Base-by-base conservation (phyloP, 2,329 filamentous ascomycete species). In the Boeremia exigua region DNA sequence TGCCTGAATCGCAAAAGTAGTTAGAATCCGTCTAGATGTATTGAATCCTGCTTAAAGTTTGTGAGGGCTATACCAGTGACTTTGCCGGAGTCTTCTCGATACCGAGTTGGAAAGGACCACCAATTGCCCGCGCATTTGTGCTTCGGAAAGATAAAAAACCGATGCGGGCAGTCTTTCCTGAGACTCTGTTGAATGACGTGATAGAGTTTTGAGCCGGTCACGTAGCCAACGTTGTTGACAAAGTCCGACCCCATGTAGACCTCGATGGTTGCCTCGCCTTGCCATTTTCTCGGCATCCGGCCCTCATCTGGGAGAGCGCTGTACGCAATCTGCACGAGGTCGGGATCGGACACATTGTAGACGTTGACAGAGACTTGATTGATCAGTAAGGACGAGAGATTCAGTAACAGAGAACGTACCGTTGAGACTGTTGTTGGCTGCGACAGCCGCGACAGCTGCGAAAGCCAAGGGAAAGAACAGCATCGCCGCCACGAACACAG, bases 151-250 rank as follows among this genome's bases (percentile, higher is more conserved):
- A 15, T n/a, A n/a, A n/a, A n/a, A n/a, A n/a, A n/a, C n/a, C 8
- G 27, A 1, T n/a, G 11, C 1, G 45, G 52, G 15, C 53, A 56
- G n/a, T 25, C 8, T 10, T 1, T 14, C 6, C 4, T n/a, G 11
- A 56, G 42, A 1, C 4, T 29, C 11, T 17, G 3, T n/a, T 27
- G 45, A 17, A 56, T 19, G 2, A 19, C 19, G 19, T 15, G 14
- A 17, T 50, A 56, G 2, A 50, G 29, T 2, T 7, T 25, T 0
- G 53, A 27, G 3, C 53, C 53, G 7, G 47, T 46, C 25, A 56
- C 19, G 9, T 49, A 36, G 10, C 51, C 51, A 17, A 47, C 30
- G 10, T 32, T 46, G 33, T 43, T 34, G 2, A 25, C 10, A 2
- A 14, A 0, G 19, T 29, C 23, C 3, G 40, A 45, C 8, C 12